A percentile compares a stretch with the other conserved stretches of the same genome.
Evolutionary conservation across 2,329 filamentous ascomycete genomes (phyloP).

Genomic region (Capronia epimyces): DNA sequence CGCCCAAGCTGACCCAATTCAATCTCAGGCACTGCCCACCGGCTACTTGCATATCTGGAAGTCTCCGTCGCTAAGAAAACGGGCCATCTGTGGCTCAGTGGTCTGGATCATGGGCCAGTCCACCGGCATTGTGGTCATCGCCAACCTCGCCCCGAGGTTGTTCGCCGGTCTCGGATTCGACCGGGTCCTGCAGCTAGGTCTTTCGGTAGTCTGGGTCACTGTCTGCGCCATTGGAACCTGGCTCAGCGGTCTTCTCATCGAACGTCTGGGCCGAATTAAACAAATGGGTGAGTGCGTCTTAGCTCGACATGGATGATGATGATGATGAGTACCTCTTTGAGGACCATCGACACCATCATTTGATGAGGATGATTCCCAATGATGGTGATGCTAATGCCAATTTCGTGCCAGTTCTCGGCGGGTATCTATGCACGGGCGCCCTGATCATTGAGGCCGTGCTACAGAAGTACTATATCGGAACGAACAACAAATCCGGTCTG

Average conservation of each 20-base stretch:
- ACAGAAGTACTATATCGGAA: constrained; percentile 33
- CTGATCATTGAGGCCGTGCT: constrained; percentile 34
- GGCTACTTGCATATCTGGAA: constrained; percentile 12
- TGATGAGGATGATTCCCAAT: too few species aligned
- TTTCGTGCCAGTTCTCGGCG: too few species aligned
- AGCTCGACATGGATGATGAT: too few species aligned
- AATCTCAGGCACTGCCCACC: constrained; percentile 5
- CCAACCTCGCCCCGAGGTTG: constrained; percentile 40
- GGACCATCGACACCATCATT: too few species aligned
- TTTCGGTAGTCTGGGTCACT: constrained; percentile 19
- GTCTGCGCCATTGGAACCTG: constrained; percentile 29
- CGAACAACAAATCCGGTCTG: constrained; percentile 31
- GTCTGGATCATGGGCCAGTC: constrained; percentile 29
- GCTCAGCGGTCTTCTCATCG: constrained; percentile 31
- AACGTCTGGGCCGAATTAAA: constrained; percentile 22
- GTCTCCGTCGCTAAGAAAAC: neutral
- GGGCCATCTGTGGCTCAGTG: constrained; percentile 8
- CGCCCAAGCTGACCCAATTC: neutral
- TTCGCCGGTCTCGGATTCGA: constrained; percentile 35
- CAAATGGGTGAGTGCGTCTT: constrained; percentile 12
- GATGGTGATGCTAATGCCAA: too few species aligned
- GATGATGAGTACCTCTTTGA: constrained; percentile 3
- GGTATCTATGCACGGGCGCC: constrained; percentile 32
- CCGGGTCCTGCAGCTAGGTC: constrained; percentile 9
- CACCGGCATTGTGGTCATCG: constrained; percentile 29